Base-by-base conservation (phyloP, 352 stramenopile genomes). In the Pythium rishiriense region DNA sequence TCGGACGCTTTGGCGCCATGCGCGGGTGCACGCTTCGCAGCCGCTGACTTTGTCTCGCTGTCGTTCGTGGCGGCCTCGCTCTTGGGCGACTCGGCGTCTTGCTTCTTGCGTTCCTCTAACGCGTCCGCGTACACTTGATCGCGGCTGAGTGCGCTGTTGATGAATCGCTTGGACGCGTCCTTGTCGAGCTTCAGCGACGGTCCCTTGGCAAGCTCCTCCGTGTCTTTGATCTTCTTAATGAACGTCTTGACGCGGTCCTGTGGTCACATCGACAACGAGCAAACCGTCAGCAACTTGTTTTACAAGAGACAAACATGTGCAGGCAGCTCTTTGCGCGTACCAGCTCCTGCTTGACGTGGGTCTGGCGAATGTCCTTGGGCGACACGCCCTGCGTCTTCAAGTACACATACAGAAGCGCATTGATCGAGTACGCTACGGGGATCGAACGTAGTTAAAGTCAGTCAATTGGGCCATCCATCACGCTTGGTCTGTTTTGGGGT, bases 161-260 rank as follows among this genome's bases (percentile, higher is more conserved):
- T 84, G 54, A 94, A 87, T 26, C 87, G 84, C 59, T 91, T 90
- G 19, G 84, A 87, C 19, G 84, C 84, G 28, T 85, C 81, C 66
- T 89, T 91, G 62, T 94, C 87, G 25, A 96, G 72, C 66, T 81
- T 70, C 25, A 94, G 69, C 56, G 84, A 84, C 5, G 84, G 87
- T 0, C 82, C 83, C 72, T 93, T 93, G 0, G 79, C 76, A 31
- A 92, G 68, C 62, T 93, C 85, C 58, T 96, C 85, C n/a, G 85
- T 76, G 60, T 93, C 86, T 61, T 93, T 96, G 63, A 96, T 96
- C 61, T 93, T 94, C 73, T 94, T 91, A 48, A 96, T 84, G 58
- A 94, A 96, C 15, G 70, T 61, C 70, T 96, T 94, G 41, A 96
- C 87, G 31, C 87, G 87, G 43, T 96, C 87, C 83, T 91, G 25